Base-by-base conservation (phyloP, 2,329 filamentous ascomycete species). In the Pseudocercospora eumusae region DNA sequence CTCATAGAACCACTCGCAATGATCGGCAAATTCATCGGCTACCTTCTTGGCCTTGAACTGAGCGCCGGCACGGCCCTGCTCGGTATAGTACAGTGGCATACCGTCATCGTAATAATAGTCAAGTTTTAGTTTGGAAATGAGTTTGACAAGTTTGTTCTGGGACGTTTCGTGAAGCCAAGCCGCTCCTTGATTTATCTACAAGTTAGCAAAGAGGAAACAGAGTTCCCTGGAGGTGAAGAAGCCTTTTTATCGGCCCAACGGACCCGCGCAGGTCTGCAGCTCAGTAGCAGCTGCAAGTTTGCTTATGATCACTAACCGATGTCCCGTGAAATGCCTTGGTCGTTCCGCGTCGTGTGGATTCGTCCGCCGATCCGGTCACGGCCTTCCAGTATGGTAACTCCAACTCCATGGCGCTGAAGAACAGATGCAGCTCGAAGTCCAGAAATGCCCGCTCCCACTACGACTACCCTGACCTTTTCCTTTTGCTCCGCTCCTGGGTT, bases 1-100 rank as follows among this genome's bases (percentile, higher is more conserved):
- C 50, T 74, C 71, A 65, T 79, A 80, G 64, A 71, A 79, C 73
- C 74, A 76, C 58, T 77, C 75, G 63, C 71, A 73, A 58, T 77
- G 77, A 64, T 79, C 77, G 28, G 77, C 77, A 62, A 78, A 79
- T 66, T 80, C 78, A 68, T 80, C 78, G 56, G 77, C 77, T 42
- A 79, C 77, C 63, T 80, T 80, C 68, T 80, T 80, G 20, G 77
- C 77, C 60, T 80, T 80, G 74, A 79, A 79, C 64, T 80, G 78
- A 49, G 76, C 73, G 27, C 78, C 77, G 47, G 77, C 74, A 62
- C 76, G 73, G 54, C 78, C 78, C 49, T 79, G 74, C 58, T 75
- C 73, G 42, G 77, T 79, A 59, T 75, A 78, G 66, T 78, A 78
- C 56, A 79, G 59, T 25, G 77, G 76, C 10, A 75, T 70, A 10